phyloP scores from a whole-genome alignment of 768 basidiomycete species.

The Kwoniella europaea region DNA sequence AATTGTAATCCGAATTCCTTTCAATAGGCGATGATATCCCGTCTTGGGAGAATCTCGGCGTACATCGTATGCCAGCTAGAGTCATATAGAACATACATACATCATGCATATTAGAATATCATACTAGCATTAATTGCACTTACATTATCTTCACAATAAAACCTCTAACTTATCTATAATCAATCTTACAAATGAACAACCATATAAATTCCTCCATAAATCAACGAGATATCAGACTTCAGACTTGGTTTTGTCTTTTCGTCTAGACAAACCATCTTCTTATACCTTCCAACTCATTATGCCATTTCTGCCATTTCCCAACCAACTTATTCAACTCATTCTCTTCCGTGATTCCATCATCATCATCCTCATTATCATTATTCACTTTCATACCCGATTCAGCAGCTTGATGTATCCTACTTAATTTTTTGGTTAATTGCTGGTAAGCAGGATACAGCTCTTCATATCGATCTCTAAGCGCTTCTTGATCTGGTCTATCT shows the following conservation, averaged over 20 bases:
- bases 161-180: not conserved
- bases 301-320: slow-evolving; percentile 45
- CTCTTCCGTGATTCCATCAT: not conserved
- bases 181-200: not conserved
- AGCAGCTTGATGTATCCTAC: slow-evolving; percentile 31
- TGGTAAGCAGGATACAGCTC: slow-evolving; percentile 47
- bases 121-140: not conserved
- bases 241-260: not conserved
- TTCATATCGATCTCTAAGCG: slow-evolving; percentile 45
- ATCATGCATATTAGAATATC: not conserved
- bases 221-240: not conserved
- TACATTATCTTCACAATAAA: not conserved
- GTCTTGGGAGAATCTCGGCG: no score
- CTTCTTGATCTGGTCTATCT: slow-evolving; percentile 25
- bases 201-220: not conserved
- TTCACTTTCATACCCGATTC: slow-evolving; percentile 29
- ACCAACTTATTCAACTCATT: slow-evolving; percentile 41
- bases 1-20: no score
- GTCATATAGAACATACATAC: no score
- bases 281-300: slow-evolving; percentile 43
- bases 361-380: slow-evolving; percentile 15
- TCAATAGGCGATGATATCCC: no score
- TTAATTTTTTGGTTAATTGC: slow-evolving; percentile 37
- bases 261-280: slow-evolving; percentile 39
- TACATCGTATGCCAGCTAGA: no score